Evolutionary conservation across 2,329 filamentous ascomycete genomes (phyloP).

Genomic region (Diplodia sapinea): DNA sequence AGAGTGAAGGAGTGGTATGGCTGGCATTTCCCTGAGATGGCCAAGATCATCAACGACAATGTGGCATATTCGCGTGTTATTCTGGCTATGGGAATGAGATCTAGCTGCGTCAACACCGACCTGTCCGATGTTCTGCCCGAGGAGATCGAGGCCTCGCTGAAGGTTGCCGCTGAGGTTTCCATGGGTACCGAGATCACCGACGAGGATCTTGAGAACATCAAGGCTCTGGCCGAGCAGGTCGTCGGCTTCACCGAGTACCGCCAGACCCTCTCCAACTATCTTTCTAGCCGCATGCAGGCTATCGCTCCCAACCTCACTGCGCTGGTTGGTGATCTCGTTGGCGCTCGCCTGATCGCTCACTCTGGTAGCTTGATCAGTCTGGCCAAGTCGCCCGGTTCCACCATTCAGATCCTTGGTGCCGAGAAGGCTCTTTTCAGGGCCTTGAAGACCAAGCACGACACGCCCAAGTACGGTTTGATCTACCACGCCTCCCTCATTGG

Average conservation of each 20-base stretch:
- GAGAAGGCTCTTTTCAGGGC: slow-evolving; percentile 99
- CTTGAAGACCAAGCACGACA: slow-evolving; percentile 98
- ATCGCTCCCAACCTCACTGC: slow-evolving; percentile 96
- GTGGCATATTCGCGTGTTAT: slow-evolving; percentile 90
- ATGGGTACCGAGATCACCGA: slow-evolving; percentile 98
- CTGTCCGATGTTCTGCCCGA: slow-evolving; percentile 91
- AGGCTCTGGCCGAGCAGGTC: slow-evolving; percentile 89
- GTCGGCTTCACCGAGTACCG: slow-evolving; percentile 91
- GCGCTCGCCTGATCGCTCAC: slow-evolving; percentile 92
- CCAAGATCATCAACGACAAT: slow-evolving; percentile 96
- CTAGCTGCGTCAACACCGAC: slow-evolving; percentile 75
- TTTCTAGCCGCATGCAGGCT: slow-evolving; percentile 91
- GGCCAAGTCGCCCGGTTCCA: slow-evolving; percentile 92
- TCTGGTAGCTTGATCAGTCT: slow-evolving; percentile 92
- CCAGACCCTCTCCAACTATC: slow-evolving; percentile 83
- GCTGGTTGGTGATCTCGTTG: slow-evolving; percentile 90
- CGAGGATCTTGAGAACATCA: slow-evolving; percentile 92
- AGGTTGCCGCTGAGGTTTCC: slow-evolving; percentile 91
- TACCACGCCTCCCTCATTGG: slow-evolving; percentile 74
- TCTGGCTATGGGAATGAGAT: slow-evolving; percentile 85
- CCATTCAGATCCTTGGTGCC: slow-evolving; percentile 96
- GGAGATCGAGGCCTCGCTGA: slow-evolving; percentile 89
- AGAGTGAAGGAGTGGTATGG: slow-evolving; percentile 99
- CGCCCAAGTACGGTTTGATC: slow-evolving; percentile 96
- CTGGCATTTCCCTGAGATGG: slow-evolving; percentile 99